Base-by-base conservation (phyloP, 2,329 filamentous ascomycete species). In the Pseudogymnoascus sp. region DNA sequence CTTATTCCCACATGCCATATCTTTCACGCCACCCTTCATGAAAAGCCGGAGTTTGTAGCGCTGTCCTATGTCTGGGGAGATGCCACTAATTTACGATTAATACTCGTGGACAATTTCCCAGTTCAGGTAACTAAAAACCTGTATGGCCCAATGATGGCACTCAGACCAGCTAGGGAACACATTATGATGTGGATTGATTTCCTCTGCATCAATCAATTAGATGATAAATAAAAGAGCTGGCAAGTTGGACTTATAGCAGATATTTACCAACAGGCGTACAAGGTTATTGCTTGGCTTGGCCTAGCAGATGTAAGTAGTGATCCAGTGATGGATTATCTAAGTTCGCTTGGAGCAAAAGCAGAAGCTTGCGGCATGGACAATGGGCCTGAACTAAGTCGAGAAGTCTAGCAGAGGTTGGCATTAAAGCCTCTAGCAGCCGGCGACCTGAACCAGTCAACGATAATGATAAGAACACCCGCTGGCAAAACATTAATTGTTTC, bases 271-370 rank as follows among this genome's bases (percentile, higher is more conserved):
- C 25, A 34, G 12, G 59, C 61, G 30, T 54, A 22, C 50, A 38
- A 41, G 9, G 57, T 64, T 32, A 35, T 63, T 59, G 60, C 57
- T 59, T 65, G 63, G 64, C 63, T 65, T 54, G 57, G 64, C 66
- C 61, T 41, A 47, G 59, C 58, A 61, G 43, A 62, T 6, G 37
- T 39, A 20, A 47, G 38, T 22, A 34, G 25, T 25, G 37, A 14
- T 18, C 8, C 18, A 63, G 57, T 18, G 18, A 62, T 62, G 54
- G 54, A 62, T 54, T 62, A 60, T 60, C 37, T 62, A 32, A 62
- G 59, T 22, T 43, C 28, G 18, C 60, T 62, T 62, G 57, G 60
- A 60, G 60, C 12, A 59, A 62, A 62, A 37, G 60, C 60, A 62
- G 60, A 59, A 34, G 60, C 60, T 59, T 62, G 57, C 25, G 57